A percentile compares a stretch with the other conserved stretches of the same genome.
Evolutionary conservation across 768 basidiomycete genomes (phyloP).

Genomic region (Galerina sulciceps): DNA sequence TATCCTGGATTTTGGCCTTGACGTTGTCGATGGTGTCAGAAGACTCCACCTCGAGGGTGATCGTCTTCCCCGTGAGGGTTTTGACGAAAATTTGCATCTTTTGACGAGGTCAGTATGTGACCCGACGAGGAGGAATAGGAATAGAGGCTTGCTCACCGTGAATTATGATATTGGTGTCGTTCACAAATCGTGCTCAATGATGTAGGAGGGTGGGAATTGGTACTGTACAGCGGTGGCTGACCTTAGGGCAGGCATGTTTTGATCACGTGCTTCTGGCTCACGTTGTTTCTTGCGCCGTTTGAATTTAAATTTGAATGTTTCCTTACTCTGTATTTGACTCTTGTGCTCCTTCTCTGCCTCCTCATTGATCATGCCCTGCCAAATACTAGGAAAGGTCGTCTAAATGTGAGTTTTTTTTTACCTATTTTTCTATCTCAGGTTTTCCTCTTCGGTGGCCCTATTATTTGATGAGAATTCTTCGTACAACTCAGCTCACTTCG

Average conservation of each 20-base stretch:
- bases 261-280: slow-evolving; percentile 25
- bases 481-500: slow-evolving; percentile 72
- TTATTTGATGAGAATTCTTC: slow-evolving; percentile 27
- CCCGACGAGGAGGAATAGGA: slow-evolving; percentile 17
- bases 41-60: slow-evolving; percentile 98
- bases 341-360: background rate
- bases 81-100: slow-evolving; percentile 64
- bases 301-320: background rate
- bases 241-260: slow-evolving; percentile 41
- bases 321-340: background rate
- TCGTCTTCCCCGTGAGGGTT: slow-evolving; percentile 95
- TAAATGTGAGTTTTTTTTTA: slow-evolving; percentile 9
- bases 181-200: slow-evolving; percentile 1
- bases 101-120: slow-evolving; percentile 13
- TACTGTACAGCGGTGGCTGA: slow-evolving; percentile 44
- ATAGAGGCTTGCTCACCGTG: slow-evolving; percentile 34
- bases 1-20: slow-evolving; percentile 73
- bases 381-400: too few species aligned
- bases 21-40: slow-evolving; percentile 97
- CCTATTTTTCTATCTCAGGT: background rate
- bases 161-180: slow-evolving; percentile 25
- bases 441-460: background rate
- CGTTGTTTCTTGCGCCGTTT: background rate
- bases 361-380: background rate
- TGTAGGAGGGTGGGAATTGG: slow-evolving; percentile 31